Evolutionary conservation across 129 eudicot species (phyloP).

Genomic region (Chrysanthemum makinoi): DNA sequence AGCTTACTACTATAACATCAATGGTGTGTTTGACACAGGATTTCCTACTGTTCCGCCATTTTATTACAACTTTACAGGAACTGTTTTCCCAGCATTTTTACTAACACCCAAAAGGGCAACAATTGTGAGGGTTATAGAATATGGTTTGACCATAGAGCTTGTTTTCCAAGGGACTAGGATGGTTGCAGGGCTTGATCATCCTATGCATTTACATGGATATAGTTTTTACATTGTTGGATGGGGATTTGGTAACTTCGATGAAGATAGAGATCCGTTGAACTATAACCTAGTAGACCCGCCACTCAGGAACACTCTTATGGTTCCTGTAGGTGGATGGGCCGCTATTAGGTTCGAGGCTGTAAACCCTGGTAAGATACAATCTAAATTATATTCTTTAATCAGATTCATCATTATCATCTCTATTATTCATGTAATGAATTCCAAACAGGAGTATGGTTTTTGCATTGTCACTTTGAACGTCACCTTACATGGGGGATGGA

Average conservation of each 20-base stretch:
- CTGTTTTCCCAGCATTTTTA: conserved; percentile 25
- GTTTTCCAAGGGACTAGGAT: conserved; percentile 53
- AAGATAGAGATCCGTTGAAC: conserved; percentile 40
- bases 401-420: not conserved
- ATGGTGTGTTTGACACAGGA: conserved; percentile 40
- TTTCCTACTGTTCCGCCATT: conserved; percentile 59
- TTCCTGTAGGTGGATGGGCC: conserved; percentile 61
- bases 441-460: conserved; percentile 35
- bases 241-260: conserved; percentile 57
- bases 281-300: conserved; percentile 64
- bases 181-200: conserved; percentile 53
- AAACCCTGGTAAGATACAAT: conserved; percentile 40
- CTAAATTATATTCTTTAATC: not conserved
- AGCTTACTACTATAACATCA: conserved; percentile 54
- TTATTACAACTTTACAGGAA: conserved; percentile 44
- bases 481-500: conserved; percentile 49
- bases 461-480: conserved; percentile 38
- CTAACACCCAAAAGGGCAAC: conserved; percentile 38
- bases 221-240: conserved; percentile 49
- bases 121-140: conserved; percentile 36
- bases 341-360: conserved; percentile 52
- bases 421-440: not conserved
- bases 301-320: conserved; percentile 45
- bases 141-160: conserved; percentile 36
- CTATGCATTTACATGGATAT: conserved; percentile 78